phyloP scores from a whole-genome alignment of 2,329 filamentous ascomycete genomes.

The Ilyonectria destructans region DNA sequence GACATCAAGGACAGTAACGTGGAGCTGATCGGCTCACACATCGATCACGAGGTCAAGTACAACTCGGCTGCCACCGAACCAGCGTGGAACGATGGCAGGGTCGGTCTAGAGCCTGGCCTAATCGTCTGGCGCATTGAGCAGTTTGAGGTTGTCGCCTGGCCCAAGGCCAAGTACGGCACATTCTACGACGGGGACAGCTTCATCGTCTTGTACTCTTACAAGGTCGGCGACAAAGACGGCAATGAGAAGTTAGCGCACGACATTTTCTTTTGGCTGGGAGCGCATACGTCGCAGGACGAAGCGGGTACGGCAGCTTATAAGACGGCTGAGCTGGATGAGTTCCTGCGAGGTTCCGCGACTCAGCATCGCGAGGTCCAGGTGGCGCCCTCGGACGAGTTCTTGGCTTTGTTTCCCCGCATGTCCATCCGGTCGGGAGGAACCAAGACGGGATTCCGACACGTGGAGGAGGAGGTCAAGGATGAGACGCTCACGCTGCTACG shows the following conservation, averaged over 20 bases:
- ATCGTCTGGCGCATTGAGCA: constrained; percentile 78
- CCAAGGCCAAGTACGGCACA: constrained; percentile 69
- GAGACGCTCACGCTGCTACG: constrained; percentile 71
- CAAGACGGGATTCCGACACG: constrained; percentile 75
- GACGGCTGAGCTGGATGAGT: constrained; percentile 80
- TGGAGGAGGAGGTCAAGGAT: constrained; percentile 64
- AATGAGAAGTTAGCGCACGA: constrained; percentile 70
- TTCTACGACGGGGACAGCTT: constrained; percentile 81
- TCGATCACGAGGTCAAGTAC: constrained; percentile 80
- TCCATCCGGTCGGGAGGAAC: constrained; percentile 75
- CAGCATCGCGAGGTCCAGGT: constrained; percentile 78
- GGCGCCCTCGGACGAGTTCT: constrained; percentile 72
- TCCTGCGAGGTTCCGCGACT: constrained; percentile 72
- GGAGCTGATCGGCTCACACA: constrained; percentile 74
- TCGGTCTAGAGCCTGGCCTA: constrained; percentile 70
- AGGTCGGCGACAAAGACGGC: constrained; percentile 62
- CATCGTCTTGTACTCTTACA: constrained; percentile 75
- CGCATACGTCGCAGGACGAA: constrained; percentile 78
- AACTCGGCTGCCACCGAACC: constrained; percentile 77
- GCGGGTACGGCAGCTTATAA: constrained; percentile 80
- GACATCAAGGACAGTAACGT: constrained; percentile 80
- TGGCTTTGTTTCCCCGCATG: constrained; percentile 73
- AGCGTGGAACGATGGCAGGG: constrained; percentile 74
- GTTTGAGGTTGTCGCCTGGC: constrained; percentile 76
- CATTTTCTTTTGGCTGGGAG: constrained; percentile 80